Evolutionary conservation across 208 protist species (phyloP).

Genomic region (Trypanosoma scelopori): DNA sequence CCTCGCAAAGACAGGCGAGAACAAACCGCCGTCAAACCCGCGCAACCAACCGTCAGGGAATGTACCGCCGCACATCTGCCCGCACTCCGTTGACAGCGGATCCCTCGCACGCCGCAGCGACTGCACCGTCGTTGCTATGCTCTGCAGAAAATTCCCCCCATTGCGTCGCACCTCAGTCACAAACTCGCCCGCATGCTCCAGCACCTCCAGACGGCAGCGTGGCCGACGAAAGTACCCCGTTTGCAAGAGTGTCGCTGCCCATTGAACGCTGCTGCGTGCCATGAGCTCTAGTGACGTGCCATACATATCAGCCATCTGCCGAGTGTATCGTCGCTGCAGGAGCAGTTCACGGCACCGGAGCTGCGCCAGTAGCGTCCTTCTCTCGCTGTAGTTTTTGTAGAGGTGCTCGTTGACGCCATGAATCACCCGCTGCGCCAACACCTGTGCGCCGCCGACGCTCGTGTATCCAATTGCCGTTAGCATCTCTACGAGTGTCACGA

Average conservation of each 20-base stretch:
- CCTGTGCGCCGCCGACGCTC: conserved; percentile 72
- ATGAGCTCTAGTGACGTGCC: conserved; percentile 43
- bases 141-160: conserved; percentile 51
- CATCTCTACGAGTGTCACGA: conserved; percentile 58
- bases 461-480: conserved; percentile 72
- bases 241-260: conserved; percentile 54
- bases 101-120: conserved; percentile 54
- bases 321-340: conserved; percentile 58
- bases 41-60: conserved; percentile 66
- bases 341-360: conserved; percentile 69
- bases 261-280: conserved; percentile 43
- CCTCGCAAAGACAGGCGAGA: conserved; percentile 37
- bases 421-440: conserved; percentile 78
- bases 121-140: conserved; percentile 45
- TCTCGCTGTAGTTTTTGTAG: conserved; percentile 50
- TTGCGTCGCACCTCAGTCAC: conserved; percentile 40
- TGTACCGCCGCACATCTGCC: conserved; percentile 57
- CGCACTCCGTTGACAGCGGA: conserved; percentile 23
- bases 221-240: conserved; percentile 61
- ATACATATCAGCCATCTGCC: conserved; percentile 46
- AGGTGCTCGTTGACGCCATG: conserved; percentile 71
- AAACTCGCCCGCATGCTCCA: conserved; percentile 40
- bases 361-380: conserved; percentile 53
- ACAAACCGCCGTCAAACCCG: conserved; percentile 48
- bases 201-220: conserved; percentile 29